Evolutionary conservation across 2,329 filamentous ascomycete species (phyloP).

Genomic region (Penicillium digitatum): DNA sequence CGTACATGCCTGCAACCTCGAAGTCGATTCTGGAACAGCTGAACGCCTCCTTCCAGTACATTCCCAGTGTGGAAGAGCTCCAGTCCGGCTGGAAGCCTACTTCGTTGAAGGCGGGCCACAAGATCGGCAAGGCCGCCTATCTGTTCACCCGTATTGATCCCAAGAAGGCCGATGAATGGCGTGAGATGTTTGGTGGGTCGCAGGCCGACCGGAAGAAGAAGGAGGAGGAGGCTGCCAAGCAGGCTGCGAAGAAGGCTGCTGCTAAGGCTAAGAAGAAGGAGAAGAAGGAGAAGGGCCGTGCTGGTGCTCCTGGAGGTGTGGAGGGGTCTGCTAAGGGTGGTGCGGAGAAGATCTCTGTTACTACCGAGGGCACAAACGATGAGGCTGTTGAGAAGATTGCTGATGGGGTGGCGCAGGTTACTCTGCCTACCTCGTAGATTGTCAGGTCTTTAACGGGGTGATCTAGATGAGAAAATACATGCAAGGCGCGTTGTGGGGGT

Average conservation of each 20-base stretch:
- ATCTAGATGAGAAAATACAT: not conserved
- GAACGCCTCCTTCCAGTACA: conserved; percentile 54
- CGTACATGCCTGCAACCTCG: conserved; percentile 80
- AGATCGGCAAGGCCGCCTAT: conserved; percentile 73
- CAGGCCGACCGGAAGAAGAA: conserved; percentile 65
- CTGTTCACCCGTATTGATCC: conserved; percentile 80
- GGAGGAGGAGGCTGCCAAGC: conserved; percentile 51
- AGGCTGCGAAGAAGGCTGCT: conserved; percentile 37
- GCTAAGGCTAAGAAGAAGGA: conserved; percentile 34
- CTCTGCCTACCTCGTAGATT: conserved; percentile 39
- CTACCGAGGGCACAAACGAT: conserved; percentile 26
- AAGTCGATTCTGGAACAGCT: conserved; percentile 75
- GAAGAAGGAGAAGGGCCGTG: conserved; percentile 37
- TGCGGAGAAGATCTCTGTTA: conserved; percentile 25
- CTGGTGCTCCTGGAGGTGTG: conserved; percentile 26
- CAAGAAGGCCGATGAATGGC: conserved; percentile 80
- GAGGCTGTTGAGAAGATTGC: conserved; percentile 40
- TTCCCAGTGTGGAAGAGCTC: conserved; percentile 52
- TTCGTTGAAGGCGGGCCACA: conserved; percentile 66
- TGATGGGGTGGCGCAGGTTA: conserved; percentile 43
- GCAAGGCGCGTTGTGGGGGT: conserved; percentile 1
- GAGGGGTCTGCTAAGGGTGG: conserved; percentile 38
- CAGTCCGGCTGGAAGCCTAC: conserved; percentile 59
- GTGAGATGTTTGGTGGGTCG: conserved; percentile 66
- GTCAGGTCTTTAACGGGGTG: not conserved